Conservation (phyloP, 495 filamentous ascomycete genomes). For the Hypoxylon perforatum region DNA sequence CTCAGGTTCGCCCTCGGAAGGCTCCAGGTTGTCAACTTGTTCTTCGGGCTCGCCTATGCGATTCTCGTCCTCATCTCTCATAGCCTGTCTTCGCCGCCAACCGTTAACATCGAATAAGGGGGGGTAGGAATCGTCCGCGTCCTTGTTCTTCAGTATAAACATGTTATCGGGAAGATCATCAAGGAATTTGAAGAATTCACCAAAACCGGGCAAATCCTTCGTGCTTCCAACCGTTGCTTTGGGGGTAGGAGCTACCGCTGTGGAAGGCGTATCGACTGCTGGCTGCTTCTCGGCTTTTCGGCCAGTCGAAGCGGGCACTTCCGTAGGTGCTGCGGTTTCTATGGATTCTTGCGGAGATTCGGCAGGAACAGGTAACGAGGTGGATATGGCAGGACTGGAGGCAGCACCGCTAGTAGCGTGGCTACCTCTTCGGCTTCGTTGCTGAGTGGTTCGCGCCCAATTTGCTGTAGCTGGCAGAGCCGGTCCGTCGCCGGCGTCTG, state of each 20-base stretch:
- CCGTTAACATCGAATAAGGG: conserved; percentile 84
- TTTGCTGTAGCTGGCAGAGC: conserved; percentile 92
- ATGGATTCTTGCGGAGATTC: conserved; percentile 51
- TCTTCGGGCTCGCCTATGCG: conserved; percentile 71
- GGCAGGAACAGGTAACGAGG: conserved; percentile 65
- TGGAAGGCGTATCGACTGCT: conserved; percentile 19
- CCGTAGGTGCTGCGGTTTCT: conserved; percentile 42
- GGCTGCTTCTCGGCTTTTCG: conserved; percentile 44
- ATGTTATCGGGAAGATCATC: conserved; percentile 44
- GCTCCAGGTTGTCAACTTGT: conserved; percentile 49
- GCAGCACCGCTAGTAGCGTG: conserved; percentile 80
- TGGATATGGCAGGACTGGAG: conserved; percentile 80
- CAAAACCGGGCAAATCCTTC: conserved; percentile 33
- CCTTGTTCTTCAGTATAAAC: conserved; percentile 38
- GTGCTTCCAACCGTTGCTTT: conserved; percentile 2
- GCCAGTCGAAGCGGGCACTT: conserved; percentile 26
- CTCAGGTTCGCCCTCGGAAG: conserved; percentile 68
- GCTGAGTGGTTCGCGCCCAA: conserved; percentile 86
- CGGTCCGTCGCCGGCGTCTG: conserved; percentile 76
- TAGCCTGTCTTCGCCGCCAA: conserved; percentile 76
- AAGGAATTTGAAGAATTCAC: conserved; percentile 48
- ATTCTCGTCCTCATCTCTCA: conserved; percentile 74
- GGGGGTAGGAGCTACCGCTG: not conserved
- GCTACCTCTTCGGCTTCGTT: conserved; percentile 77
- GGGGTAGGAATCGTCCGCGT: conserved; percentile 62